Evolutionary conservation across 1,284 basidiomycete genomes (phyloP), one percentile per base, ranked within the genome.

Genomic region (Golubevia pallescens): DNA sequence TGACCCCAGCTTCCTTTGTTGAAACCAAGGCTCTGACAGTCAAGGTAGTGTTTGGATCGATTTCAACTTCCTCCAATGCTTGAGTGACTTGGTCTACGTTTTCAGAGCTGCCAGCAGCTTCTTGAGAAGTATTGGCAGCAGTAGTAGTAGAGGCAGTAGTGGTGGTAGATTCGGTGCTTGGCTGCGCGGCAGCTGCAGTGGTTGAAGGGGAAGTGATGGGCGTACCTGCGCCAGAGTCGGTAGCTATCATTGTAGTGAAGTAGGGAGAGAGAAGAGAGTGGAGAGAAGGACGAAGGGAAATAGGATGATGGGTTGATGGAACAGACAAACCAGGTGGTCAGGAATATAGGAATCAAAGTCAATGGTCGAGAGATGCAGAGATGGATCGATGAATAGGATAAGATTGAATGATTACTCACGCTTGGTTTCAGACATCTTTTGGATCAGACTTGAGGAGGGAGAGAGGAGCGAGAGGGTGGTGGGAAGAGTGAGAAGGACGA

Each of bases 1-100:
- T 83, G 66, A 83, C 80, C 56, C 81, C 81, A 21, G 62, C 62
- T 63, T 81, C 78, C 71, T 81, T 81, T 64, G 78, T 81, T 73
- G 73, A 75, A 65, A 81, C 77, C 57, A 81, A 72, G 21, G 78
- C 74, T 20, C 78, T 75, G 19, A 81, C 63, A 62, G 72, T 75
- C 48, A 80, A 67, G 8, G 68, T 66, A 42, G 77, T 69, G 59
- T 72, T 73, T 57, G 74, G 73, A 62, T 78, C 77, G 65, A 72
- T 48, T 48, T 48, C 42, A 16, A 48, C 42, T 16, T 48, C 42
- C 16, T 48, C 42, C 42, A 48, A 13, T 10, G 42, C 42, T 13
- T 48, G 42, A 48, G 42, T 48, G 42, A 48, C 10, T 48, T 48
- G 42, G 16, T 48, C 42, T 48, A 48, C 42, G 42, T 48, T 48